These are phyloP conservation scores for Epichloe hybrida DNA, from an alignment of 2,329 filamentous ascomycete genomes.

Conservation along the genomic window DNA sequence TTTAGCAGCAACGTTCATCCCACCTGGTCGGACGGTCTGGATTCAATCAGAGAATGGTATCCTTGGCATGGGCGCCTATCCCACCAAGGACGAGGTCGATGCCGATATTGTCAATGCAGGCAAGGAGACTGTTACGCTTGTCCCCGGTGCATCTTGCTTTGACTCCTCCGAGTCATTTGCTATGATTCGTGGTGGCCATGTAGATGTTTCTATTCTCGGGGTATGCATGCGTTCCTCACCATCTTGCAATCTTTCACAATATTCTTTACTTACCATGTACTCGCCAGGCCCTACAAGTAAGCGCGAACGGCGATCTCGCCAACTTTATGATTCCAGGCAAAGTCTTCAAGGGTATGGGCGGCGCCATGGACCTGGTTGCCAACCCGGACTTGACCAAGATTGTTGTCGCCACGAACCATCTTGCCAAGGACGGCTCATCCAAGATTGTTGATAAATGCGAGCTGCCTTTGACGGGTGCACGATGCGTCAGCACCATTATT, in stretches of 20 bases:
- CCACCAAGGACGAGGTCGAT: constrained; percentile 57
- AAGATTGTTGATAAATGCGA: constrained; percentile 54
- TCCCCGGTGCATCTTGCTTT: constrained; percentile 64
- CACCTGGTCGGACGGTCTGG: constrained; percentile 57
- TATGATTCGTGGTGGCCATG: constrained; percentile 77
- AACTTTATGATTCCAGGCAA: constrained; percentile 90
- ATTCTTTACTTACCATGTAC: background rate
- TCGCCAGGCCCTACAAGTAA: constrained; percentile 55
- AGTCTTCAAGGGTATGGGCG: constrained; percentile 78
- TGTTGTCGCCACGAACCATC: constrained; percentile 56
- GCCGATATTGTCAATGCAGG: constrained; percentile 75
- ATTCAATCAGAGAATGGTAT: constrained; percentile 82
- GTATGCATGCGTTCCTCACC: constrained; percentile 18
- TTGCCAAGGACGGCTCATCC: constrained; percentile 52
- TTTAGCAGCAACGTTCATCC: constrained; percentile 65
- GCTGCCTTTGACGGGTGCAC: constrained; percentile 51
- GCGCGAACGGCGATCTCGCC: constrained; percentile 63
- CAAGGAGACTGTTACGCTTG: constrained; percentile 73
- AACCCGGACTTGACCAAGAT: constrained; percentile 61
- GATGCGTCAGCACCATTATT: constrained; percentile 58
- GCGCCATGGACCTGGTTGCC: constrained; percentile 60
- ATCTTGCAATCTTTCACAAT: constrained; percentile 1
- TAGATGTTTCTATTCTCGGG: constrained; percentile 73
- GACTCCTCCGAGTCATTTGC: constrained; percentile 71
- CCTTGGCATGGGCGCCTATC: constrained; percentile 71